A percentile compares a stretch with the other conserved stretches of the same genome.
phyloP scores from a whole-genome alignment of 2,329 filamentous ascomycete species.

The Colletotrichum destructivum region DNA sequence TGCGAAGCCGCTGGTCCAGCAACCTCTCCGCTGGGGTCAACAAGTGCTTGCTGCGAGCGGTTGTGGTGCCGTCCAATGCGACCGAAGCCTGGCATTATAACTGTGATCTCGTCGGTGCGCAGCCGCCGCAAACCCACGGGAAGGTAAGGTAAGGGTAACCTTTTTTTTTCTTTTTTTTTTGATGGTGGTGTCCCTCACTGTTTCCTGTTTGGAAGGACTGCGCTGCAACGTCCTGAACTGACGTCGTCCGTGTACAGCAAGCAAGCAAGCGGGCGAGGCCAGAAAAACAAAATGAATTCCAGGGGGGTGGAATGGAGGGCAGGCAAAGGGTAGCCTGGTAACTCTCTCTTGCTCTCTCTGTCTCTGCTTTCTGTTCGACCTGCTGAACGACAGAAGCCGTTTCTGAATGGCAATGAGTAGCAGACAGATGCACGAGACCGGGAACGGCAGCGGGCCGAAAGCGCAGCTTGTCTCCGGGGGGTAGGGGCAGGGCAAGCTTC shows the following conservation, averaged over 20 bases:
- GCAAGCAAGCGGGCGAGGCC: constrained; percentile 14
- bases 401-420: constrained; percentile 25
- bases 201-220: constrained; percentile 4
- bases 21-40: constrained; percentile 58
- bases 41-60: constrained; percentile 70
- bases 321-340: constrained; percentile 19
- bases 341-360: neutral
- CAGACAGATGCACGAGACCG: constrained; percentile 27
- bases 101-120: constrained; percentile 33
- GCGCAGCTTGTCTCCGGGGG: constrained; percentile 22
- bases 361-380: neutral
- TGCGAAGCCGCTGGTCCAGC: constrained; percentile 44
- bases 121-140: constrained; percentile 28
- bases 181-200: neutral
- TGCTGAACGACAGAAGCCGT: constrained; percentile 29
- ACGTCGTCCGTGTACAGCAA: constrained; percentile 12
- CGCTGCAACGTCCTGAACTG: neutral
- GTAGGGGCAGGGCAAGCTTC: neutral
- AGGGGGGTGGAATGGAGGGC: neutral
- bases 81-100: constrained; percentile 68
- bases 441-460: constrained; percentile 26
- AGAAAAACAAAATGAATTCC: neutral
- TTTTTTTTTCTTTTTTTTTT: constrained; percentile 1
- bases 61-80: constrained; percentile 70
- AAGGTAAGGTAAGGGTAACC: neutral